phyloP scores from a whole-genome alignment of 2,329 filamentous ascomycete species.

The Ambrosiella xylebori region DNA sequence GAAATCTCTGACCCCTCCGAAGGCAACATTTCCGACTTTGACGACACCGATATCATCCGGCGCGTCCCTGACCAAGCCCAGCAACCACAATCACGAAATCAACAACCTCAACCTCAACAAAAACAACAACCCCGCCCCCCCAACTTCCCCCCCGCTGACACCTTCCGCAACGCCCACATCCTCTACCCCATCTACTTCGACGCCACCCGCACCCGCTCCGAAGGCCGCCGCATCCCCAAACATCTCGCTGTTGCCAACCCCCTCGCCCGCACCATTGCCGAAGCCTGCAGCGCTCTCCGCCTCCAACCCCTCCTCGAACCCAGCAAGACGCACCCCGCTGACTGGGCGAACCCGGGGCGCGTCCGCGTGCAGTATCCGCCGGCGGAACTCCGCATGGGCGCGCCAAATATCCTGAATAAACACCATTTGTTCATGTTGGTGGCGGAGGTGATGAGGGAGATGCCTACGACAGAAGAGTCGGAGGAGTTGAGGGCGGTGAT shows the following conservation, averaged over 20 bases:
- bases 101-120: background rate
- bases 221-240: conserved; percentile 63
- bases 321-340: conserved; percentile 81
- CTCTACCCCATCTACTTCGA: conserved; percentile 97
- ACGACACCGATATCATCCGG: conserved; percentile 39
- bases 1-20: conserved; percentile 71
- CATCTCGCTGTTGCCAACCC: conserved; percentile 66
- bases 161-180: conserved; percentile 65
- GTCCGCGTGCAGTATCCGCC: conserved; percentile 62
- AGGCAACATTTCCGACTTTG: conserved; percentile 56
- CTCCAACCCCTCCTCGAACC: conserved; percentile 70
- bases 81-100: conserved; percentile 13
- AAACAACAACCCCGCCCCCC: conserved; percentile 17
- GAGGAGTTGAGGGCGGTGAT: conserved; percentile 56
- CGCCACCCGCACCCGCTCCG: conserved; percentile 49
- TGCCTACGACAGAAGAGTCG: conserved; percentile 57
- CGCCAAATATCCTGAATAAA: conserved; percentile 48
- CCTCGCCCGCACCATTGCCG: conserved; percentile 73
- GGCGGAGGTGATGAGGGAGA: conserved; percentile 53
- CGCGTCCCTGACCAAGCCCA: conserved; percentile 15
- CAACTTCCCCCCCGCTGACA: conserved; percentile 27
- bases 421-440: conserved; percentile 77
- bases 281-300: conserved; percentile 59
- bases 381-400: conserved; percentile 14
- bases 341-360: conserved; percentile 92